Conservation (phyloP, 257 asterid genomes). For the Cynanchum wilfordii region DNA sequence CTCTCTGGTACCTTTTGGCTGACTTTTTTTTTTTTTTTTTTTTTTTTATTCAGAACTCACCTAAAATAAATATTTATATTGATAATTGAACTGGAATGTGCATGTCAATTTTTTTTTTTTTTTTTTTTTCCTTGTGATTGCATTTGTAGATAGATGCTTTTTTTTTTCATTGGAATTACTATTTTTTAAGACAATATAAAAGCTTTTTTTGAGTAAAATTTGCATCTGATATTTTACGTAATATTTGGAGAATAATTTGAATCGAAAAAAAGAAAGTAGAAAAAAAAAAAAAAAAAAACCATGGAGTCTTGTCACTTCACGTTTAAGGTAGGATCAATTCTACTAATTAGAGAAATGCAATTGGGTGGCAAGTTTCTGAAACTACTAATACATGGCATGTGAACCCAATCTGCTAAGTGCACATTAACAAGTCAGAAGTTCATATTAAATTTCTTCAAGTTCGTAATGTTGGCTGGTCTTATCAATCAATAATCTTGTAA, state of each 20-base stretch:
- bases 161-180: not conserved
- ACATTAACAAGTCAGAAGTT: not conserved
- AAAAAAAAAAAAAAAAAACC: not conserved
- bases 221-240: no score
- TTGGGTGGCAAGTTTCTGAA: not conserved
- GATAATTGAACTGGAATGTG: not conserved
- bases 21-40: not conserved
- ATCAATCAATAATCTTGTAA: not conserved
- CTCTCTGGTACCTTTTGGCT: not conserved
- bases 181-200: not conserved
- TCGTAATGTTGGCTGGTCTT: not conserved
- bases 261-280: no score
- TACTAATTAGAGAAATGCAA: not conserved
- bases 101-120: not conserved
- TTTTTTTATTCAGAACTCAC: no score
- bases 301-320: not conserved
- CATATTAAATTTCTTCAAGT: not conserved
- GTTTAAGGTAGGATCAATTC: not conserved
- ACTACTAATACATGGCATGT: not conserved
- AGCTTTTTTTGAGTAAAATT: not conserved
- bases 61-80: not conserved
- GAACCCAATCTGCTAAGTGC: not conserved
- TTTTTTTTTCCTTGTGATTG: not conserved
- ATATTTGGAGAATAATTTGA: no score
- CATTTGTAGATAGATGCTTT: not conserved